Evolutionary conservation across 805 yeast genomes (phyloP).

Genomic region (Zygotorulaspora sp.): DNA sequence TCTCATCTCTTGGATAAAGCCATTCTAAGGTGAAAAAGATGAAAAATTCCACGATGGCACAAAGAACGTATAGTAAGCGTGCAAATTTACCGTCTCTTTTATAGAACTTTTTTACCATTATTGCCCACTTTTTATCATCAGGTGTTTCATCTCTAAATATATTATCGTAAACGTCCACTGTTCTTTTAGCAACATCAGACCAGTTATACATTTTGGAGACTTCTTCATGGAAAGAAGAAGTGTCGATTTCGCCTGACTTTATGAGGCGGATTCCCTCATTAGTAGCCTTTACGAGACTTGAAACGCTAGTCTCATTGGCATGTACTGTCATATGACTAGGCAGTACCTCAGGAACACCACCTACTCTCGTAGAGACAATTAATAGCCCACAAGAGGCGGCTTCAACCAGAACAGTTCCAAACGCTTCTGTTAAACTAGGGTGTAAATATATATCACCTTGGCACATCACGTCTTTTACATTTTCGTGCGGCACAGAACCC

Average conservation of each 20-base stretch:
- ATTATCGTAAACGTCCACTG: slow-evolving; percentile 72
- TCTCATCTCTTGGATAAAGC: slow-evolving; percentile 58
- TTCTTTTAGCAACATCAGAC: slow-evolving; percentile 81
- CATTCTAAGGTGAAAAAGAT: slow-evolving; percentile 60
- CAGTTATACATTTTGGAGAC: slow-evolving; percentile 84
- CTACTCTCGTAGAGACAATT: slow-evolving; percentile 93
- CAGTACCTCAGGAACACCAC: slow-evolving; percentile 95
- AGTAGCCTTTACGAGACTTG: slow-evolving; percentile 69
- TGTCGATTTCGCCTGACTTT: slow-evolving; percentile 56
- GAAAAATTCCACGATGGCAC: slow-evolving; percentile 75
- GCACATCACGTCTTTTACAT: slow-evolving; percentile 88
- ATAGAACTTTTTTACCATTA: slow-evolving; percentile 60
- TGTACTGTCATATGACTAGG: slow-evolving; percentile 92
- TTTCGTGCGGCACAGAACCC: slow-evolving; percentile 88
- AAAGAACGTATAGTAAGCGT: slow-evolving; percentile 74
- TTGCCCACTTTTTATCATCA: slow-evolving; percentile 50
- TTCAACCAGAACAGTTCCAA: slow-evolving; percentile 94
- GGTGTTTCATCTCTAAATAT: slow-evolving; percentile 36
- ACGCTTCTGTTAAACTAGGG: slow-evolving; percentile 93
- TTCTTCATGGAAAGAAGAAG: slow-evolving; percentile 71
- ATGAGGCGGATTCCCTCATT: slow-evolving; percentile 62
- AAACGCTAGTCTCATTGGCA: slow-evolving; percentile 77
- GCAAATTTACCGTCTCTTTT: slow-evolving; percentile 64
- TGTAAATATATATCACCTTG: slow-evolving; percentile 91
- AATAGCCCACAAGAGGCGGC: slow-evolving; percentile 94